These are phyloP conservation scores for Fermentozyma sake DNA, from an alignment of 1,139 yeast genomes.

Conservation along the genomic window DNA sequence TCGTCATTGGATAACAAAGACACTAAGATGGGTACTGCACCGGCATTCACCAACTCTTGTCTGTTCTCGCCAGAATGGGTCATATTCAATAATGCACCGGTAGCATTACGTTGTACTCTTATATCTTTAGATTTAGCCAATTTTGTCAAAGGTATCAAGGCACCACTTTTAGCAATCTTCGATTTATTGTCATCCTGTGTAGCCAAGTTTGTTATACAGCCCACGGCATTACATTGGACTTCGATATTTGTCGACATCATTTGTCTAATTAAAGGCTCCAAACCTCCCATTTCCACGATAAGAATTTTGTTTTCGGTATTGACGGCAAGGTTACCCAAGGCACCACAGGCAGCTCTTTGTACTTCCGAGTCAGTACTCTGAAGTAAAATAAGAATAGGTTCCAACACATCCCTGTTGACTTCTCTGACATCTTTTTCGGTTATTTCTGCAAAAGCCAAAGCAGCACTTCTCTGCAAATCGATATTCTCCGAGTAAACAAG, in stretches of 20 bases:
- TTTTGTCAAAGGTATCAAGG: constrained; percentile 87
- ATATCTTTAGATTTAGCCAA: constrained; percentile 91
- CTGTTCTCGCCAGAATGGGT: constrained; percentile 97
- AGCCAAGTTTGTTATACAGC: constrained; percentile 95
- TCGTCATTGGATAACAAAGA: constrained; percentile 83
- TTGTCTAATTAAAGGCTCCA: constrained; percentile 92
- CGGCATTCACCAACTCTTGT: constrained; percentile 94
- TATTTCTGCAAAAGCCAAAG: constrained; percentile 96
- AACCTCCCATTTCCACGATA: constrained; percentile 97
- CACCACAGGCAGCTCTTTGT: constrained; percentile 98
- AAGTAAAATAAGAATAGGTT: constrained; percentile 82
- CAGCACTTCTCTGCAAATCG: constrained; percentile 95
- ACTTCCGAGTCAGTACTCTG: constrained; percentile 91
- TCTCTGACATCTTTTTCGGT: constrained; percentile 94
- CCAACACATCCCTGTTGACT: constrained; percentile 85
- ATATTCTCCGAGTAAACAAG: constrained; percentile 92
- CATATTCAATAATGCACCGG: constrained; percentile 96
- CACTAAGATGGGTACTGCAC: constrained; percentile 95
- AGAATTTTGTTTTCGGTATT: constrained; percentile 89
- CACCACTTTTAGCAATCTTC: constrained; percentile 96
- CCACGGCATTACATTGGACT: constrained; percentile 98
- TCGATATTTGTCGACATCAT: constrained; percentile 97
- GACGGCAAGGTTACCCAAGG: constrained; percentile 94
- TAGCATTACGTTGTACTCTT: constrained; percentile 96
- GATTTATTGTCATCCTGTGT: constrained; percentile 98